A percentile compares a stretch with the other conserved stretches of the same genome.
phyloP scores from a whole-genome alignment of 306 rosid species.

The Ormosia emarginata region DNA sequence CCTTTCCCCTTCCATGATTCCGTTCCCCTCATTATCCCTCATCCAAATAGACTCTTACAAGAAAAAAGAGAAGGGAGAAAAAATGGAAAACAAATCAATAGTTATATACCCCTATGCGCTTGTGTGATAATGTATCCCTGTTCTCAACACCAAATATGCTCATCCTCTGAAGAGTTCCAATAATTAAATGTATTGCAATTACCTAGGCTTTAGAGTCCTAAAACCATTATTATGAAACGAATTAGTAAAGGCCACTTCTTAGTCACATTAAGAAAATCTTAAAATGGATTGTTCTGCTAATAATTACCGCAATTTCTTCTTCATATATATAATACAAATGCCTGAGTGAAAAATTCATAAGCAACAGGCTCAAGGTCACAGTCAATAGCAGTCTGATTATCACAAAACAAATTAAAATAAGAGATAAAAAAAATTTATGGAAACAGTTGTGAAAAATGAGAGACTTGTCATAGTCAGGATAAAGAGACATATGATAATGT shows the following conservation, averaged over 20 bases:
- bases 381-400: conserved; percentile 85
- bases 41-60: neutral
- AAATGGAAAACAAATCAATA: neutral
- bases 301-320: conserved; percentile 91
- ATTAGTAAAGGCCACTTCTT: conserved; percentile 5
- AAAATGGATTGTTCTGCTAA: neutral
- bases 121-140: conserved; percentile 95
- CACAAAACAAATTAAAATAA: neutral
- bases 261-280: conserved; percentile 6
- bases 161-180: conserved; percentile 86
- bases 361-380: conserved; percentile 91
- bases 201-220: conserved; percentile 99
- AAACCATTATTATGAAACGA: conserved; percentile 16
- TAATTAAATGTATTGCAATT: conserved; percentile 87
- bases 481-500: conserved; percentile 1
- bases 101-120: conserved; percentile 87
- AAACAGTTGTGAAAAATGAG: conserved; percentile 5
- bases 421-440: neutral
- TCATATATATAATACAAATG: conserved; percentile 90
- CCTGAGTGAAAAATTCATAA: conserved; percentile 94
- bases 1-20: neutral
- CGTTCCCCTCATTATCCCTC: neutral
- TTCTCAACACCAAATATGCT: conserved; percentile 78
- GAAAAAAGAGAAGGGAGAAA: neutral
- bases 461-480: conserved; percentile 6